These are phyloP conservation scores for Hypoxylon lienhwacheense DNA, from an alignment of 495 filamentous ascomycete species.

Conservation along the genomic window DNA sequence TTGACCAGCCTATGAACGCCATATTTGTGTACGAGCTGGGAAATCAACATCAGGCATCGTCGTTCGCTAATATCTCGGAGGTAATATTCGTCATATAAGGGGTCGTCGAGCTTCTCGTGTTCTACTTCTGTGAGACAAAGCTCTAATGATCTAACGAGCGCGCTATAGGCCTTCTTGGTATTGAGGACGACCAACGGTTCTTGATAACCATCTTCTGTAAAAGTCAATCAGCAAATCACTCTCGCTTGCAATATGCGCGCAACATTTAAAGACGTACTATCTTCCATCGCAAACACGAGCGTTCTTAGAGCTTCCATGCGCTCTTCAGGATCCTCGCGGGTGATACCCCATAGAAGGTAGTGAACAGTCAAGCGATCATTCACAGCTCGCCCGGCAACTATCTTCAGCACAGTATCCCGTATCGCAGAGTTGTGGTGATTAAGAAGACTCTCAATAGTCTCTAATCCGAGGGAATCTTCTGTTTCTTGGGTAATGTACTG, in stretches of 20 bases:
- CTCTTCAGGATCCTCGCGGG: constrained; percentile 52
- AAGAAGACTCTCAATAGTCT: constrained; percentile 55
- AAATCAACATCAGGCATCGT: constrained; percentile 52
- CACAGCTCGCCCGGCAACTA: constrained; percentile 55
- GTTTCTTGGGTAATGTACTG: constrained; percentile 63
- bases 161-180: constrained; percentile 50
- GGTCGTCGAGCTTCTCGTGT: constrained; percentile 51
- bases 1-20: constrained; percentile 48
- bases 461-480: constrained; percentile 55
- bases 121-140: constrained; percentile 51
- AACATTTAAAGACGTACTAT: constrained; percentile 31
- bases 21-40: constrained; percentile 47
- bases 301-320: constrained; percentile 53
- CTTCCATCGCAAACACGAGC: constrained; percentile 47
- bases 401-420: constrained; percentile 54
- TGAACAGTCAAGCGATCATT: constrained; percentile 50
- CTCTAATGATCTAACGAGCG: constrained; percentile 56
- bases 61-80: constrained; percentile 57
- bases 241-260: neutral
- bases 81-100: constrained; percentile 54
- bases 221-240: constrained; percentile 9
- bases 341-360: constrained; percentile 53
- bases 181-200: constrained; percentile 38
- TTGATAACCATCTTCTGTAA: constrained; percentile 27
- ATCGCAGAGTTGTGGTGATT: constrained; percentile 57